Evolutionary conservation across 2,329 filamentous ascomycete genomes (phyloP).

Genomic region (Escovopsis sp.): DNA sequence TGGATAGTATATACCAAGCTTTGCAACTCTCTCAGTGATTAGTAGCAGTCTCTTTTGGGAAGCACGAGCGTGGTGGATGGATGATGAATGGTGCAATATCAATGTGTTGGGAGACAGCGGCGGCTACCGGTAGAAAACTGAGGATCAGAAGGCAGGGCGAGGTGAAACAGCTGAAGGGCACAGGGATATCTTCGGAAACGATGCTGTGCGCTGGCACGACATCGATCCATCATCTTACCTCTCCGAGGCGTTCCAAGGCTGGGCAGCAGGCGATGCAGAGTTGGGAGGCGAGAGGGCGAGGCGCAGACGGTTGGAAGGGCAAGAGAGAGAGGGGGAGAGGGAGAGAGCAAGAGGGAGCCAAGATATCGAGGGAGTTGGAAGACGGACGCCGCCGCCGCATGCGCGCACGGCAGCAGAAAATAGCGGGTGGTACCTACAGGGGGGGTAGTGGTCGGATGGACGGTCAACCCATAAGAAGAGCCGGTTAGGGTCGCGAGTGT

Average conservation of each 20-base stretch:
- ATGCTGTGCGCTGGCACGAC: too few species aligned
- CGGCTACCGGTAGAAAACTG: not conserved
- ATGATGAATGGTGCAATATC: not conserved
- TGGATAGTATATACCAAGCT: conserved; percentile 1
- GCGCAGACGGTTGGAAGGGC: too few species aligned
- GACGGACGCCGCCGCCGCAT: conserved; percentile 4
- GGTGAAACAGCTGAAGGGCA: not conserved
- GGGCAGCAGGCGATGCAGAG: not conserved
- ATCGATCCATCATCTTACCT: not conserved
- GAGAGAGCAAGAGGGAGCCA: not conserved
- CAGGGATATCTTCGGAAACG: too few species aligned
- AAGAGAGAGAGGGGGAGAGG: conserved; percentile 3
- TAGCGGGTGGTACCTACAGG: not conserved
- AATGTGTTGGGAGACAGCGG: not conserved
- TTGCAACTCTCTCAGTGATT: conserved; percentile 2
- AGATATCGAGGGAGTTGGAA: conserved; percentile 4
- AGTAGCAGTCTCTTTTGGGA: not conserved
- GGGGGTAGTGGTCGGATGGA: conserved; percentile 2
- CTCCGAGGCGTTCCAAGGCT: not conserved
- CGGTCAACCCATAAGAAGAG: conserved; percentile 5
- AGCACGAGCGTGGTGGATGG: too few species aligned
- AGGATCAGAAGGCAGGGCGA: not conserved
- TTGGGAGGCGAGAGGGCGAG: not conserved
- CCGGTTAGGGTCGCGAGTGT: conserved; percentile 3
- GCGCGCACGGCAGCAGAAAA: not conserved